Evolutionary conservation across 140 eudicot genomes (phyloP), one percentile per base, ranked within the genome.

Genomic region (Flaveria floridana): DNA sequence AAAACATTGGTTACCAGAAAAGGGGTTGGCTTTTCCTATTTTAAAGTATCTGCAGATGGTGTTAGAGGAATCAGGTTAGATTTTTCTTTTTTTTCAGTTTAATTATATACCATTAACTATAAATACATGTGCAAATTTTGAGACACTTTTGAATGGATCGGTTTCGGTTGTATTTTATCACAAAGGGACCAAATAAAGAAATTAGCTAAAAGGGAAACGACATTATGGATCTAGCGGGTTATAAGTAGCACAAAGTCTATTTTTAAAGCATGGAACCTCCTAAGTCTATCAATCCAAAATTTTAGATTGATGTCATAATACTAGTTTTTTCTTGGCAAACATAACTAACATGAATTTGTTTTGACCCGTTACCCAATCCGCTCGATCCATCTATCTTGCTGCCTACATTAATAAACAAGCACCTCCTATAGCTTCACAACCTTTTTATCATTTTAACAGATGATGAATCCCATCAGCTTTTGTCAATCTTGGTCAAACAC

Each of bases 51-150:
- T 90, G 81, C 89, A 84, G 56, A 74, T 59, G 70, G 66, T 86
- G 78, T 68, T 90, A 78, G 96, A 88, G 82, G 95, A 88, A 82
- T 80, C 96, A 80, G 96, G 95, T 88, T 57, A 67, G 51, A 37
- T 65, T 65, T 15, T 6, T 25, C 37, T 3, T 59, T 63, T 16
- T 16, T 14, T 28, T 28, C 23, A 63, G 47, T 15, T 63, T 12
- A 28, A 63, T 46, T 63, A 37, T 63, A 63, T 6, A 28, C 6
- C 10, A 64, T 64, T 7, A 34, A 39, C 6, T 64, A 64, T 64
- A 64, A 30, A 64, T 64, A 64, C 50, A 65, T 44, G 26, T 55
- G 62, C 3, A 55, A 6, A 19, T 19, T 55, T 52, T 25, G 9
- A 55, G 26, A 18, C 19, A 19, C 62, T 19, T 55, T 0, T 18